phyloP scores from a whole-genome alignment of 2,329 filamentous ascomycete genomes.

The Monilinia fructicola region DNA sequence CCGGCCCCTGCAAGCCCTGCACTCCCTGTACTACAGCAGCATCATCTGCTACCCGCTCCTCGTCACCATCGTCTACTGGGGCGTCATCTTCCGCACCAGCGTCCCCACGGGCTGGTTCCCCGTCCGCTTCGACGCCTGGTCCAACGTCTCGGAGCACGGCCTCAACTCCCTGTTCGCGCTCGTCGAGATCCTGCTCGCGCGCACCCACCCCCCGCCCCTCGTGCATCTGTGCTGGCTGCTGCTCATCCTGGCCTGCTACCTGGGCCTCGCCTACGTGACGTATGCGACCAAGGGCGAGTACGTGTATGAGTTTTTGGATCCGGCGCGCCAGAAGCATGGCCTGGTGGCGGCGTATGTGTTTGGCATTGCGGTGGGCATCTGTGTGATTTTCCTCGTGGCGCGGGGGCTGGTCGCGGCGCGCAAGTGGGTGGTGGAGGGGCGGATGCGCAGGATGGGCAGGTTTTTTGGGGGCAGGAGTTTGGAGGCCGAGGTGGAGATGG shows the following conservation, averaged over 20 bases:
- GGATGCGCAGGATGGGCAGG: conserved; percentile 37
- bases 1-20: conserved; percentile 61
- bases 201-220: conserved; percentile 62
- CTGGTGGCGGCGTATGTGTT: conserved; percentile 34
- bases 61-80: conserved; percentile 72
- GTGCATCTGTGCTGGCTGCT: conserved; percentile 67
- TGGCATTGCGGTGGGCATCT: conserved; percentile 36
- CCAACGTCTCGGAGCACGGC: conserved; percentile 70
- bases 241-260: conserved; percentile 69
- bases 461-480: conserved; percentile 1
- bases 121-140: conserved; percentile 56
- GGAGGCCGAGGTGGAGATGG: conserved; percentile 2
- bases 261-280: conserved; percentile 73
- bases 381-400: conserved; percentile 33
- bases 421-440: conserved; percentile 45
- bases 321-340: conserved; percentile 37
- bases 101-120: conserved; percentile 45
- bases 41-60: conserved; percentile 65
- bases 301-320: conserved; percentile 76
- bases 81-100: conserved; percentile 51
- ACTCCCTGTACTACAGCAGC: conserved; percentile 63
- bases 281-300: conserved; percentile 69
- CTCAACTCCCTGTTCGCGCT: conserved; percentile 73
- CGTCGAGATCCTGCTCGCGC: conserved; percentile 70
- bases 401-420: conserved; percentile 27